Conservation (phyloP, 805 yeast genomes). For the Wickerhamiella parazyma region DNA sequence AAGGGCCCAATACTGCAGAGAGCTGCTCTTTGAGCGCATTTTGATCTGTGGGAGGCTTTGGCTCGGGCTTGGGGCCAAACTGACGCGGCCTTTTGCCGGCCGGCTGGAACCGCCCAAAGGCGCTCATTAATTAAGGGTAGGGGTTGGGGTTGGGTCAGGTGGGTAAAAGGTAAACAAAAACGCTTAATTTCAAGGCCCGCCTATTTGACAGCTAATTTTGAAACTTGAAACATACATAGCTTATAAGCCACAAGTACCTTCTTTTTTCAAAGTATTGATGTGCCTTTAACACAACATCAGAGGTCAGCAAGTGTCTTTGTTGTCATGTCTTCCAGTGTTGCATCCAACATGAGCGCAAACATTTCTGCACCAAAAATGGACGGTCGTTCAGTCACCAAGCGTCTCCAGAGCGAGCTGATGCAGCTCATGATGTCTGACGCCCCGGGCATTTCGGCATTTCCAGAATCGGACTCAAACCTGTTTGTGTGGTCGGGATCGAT, state of each 20-base stretch:
- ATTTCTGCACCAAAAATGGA: conserved; percentile 17
- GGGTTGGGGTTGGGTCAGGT: conserved; percentile 8
- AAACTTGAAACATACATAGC: not conserved
- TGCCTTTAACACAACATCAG: too few relatives aligned
- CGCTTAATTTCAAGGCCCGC: too few relatives aligned
- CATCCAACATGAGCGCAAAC: not conserved
- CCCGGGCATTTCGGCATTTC: conserved; percentile 43
- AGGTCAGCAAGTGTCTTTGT: not conserved
- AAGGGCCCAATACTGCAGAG: conserved; percentile 21
- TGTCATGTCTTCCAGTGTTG: conserved; percentile 5
- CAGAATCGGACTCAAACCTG: conserved; percentile 38
- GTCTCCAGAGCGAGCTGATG: conserved; percentile 39
- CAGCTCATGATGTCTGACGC: conserved; percentile 39
- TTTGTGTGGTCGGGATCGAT: conserved; percentile 45
- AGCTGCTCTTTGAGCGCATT: conserved; percentile 13
- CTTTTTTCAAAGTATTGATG: too few relatives aligned
- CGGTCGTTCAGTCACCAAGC: conserved; percentile 36
- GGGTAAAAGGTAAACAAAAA: not conserved
- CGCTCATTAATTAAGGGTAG: conserved; percentile 13
- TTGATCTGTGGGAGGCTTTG: not conserved
- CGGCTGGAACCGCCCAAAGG: conserved; percentile 10
- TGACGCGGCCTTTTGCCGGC: conserved; percentile 15
- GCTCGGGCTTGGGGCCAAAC: conserved; percentile 7
- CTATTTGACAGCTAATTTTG: not conserved
- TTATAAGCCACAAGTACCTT: too few relatives aligned